Evolutionary conservation across 768 basidiomycete species (phyloP), one percentile per base, ranked within the genome.

Genomic region (Tephrocybe sp.): DNA sequence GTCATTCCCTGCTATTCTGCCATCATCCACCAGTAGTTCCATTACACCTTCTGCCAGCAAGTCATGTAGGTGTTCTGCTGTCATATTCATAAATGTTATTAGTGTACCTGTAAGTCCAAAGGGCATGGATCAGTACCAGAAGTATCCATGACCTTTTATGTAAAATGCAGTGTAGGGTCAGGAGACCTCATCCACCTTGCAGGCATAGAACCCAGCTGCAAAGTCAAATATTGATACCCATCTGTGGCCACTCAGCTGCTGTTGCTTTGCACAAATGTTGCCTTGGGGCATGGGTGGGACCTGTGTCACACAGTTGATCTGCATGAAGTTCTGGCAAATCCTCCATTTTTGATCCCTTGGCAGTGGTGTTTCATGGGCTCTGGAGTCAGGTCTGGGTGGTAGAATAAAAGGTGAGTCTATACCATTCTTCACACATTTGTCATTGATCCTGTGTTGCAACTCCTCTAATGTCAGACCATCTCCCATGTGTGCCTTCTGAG

Each of bases 41-140:
- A 73, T 53, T 0, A 39, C 38, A 1, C 34, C 32, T 1, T 58
- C 45, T 1, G 62, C 59, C 0, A 71, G 42, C 1, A 71, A 30
- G 41, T 70, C 68, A 1, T 62, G 51, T 2, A 72, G 38, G 1
- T 45, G 21, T 0, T 40, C 15, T 1, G 69, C 67, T 0, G 62
- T 65, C 58, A 69, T 59, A 7, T 68, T 20, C 2, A 56, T 60
- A 46, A 74, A 76, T 4, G 61, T 63, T 0, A 70, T 61, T 7
- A 74, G 75, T 1, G 71, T 69, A 0, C 72, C 75, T 8, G 68
- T 71, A 0, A 75, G 44, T 0, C 76, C 75, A 51, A 77, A 75
- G 0, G 72, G 74, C 69, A 78, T 73, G 0, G 62, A 25, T 1
- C 45, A 34, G 36, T 72, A 75, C 5, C 50, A 46, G 38, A 68